Evolutionary conservation across 1,284 basidiomycete species (phyloP), one percentile per base, ranked within the genome.

Genomic region (Boletus coffeatus): DNA sequence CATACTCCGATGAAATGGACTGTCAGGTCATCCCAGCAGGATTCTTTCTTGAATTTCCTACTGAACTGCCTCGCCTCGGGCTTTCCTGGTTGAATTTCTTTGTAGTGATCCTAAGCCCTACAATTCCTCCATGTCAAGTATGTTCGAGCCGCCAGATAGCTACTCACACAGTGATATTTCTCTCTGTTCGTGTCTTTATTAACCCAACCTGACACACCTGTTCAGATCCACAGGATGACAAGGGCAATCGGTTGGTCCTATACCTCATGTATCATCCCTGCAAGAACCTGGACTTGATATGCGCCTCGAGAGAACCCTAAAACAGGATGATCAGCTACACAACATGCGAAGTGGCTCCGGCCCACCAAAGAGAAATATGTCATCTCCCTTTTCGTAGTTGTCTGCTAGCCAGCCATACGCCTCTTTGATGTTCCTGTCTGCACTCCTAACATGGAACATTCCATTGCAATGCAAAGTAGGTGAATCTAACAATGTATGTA

Each of bases 1-100:
- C 77, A 78, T 8, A 69, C 75, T 7, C 76, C 77, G 8, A 77
- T 62, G 57, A 78, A 78, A 53, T 78, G 76, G 1, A 76, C 52
- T 14, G 56, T 68, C 18, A 65, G 41, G 5, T 73, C 68, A 8
- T 18, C 34, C 46, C 58, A 59, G 9, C 43, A 59, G 25, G 1
- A 50, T 13, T 18, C 16, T 3, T 16, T 37, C 58, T 59, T 59
- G 46, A 59, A 59, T 16, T 59, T 36, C 18, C 41, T 48, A 6
- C 43, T 11, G 7, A 32, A 6, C 4, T 21, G 32, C 46, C 58
- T 36, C 14, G 58, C 32, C n/a, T 50, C 32, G 6, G 43, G 43
- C 5, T 48, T 37, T 8, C 58, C 58, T 5, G 32, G n/a, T 14
- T 55, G 59, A 34, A 69, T 66, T 0, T 60, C n/a, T 16, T 64